Conservation (phyloP, 2,329 filamentous ascomycete species). For the Neofusicoccum umdonicola region DNA sequence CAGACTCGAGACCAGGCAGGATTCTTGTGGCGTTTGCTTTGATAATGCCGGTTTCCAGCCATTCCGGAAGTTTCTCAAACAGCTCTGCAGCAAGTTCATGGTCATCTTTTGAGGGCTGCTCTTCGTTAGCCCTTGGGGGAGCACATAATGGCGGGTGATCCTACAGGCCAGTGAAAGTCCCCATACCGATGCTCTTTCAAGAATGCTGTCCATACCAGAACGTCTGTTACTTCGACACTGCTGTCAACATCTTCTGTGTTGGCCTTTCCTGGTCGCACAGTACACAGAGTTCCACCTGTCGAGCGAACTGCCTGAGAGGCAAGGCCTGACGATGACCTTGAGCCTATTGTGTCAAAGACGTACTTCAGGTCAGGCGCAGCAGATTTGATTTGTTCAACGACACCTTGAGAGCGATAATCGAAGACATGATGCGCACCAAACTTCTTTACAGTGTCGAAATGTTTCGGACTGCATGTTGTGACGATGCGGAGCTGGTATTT, state of each 20-base stretch:
- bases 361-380: constrained; percentile 35
- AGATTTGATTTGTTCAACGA: constrained; percentile 36
- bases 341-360: constrained; percentile 47
- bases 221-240: constrained; percentile 38
- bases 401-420: constrained; percentile 41
- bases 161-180: constrained; percentile 38
- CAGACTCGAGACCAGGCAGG: constrained; percentile 32
- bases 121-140: neutral
- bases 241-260: constrained; percentile 37
- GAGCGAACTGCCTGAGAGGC: constrained; percentile 32
- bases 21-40: constrained; percentile 36
- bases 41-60: constrained; percentile 35
- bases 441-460: constrained; percentile 28
- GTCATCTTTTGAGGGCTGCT: constrained; percentile 35
- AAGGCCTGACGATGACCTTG: constrained; percentile 32
- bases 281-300: constrained; percentile 37
- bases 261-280: constrained; percentile 42
- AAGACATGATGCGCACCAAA: constrained; percentile 35
- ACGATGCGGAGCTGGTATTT: constrained; percentile 43
- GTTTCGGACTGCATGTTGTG: constrained; percentile 36
- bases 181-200: constrained; percentile 41
- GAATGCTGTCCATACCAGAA: constrained; percentile 46
- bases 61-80: constrained; percentile 36
- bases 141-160: neutral
- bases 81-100: constrained; percentile 38